Base-by-base conservation (phyloP, 192 early-diverging fungal species). In the Coemansia sp. region DNA sequence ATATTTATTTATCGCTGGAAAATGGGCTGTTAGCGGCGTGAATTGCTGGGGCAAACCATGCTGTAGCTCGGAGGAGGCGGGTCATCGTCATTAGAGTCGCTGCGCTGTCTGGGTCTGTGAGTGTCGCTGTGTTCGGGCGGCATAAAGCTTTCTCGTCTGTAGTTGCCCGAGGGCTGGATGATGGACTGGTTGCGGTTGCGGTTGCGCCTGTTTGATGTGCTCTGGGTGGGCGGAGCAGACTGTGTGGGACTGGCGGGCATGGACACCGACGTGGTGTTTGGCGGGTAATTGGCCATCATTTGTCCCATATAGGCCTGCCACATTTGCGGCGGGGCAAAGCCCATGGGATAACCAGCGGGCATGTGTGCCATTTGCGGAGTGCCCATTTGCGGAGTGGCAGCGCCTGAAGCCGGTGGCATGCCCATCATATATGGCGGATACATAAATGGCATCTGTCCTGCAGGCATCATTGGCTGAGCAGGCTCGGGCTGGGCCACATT, bases 371-470 rank as follows among this genome's bases (percentile, higher is more conserved):
- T 55, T 8, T 55, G 53, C 0, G 19, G 53, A 2, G 53, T 25
- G 11, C 27, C 25, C 24, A 55, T 29, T 2, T 55, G 53, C 3
- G 53, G 29, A 10, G 25, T 29, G 7, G 5, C 29, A 6, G 27
- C 27, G 27, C 29, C 53, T 6, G 52, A 54, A n/a, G 10, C 15
- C 1, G 23, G 29, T 5, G 53, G 27, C 53, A 55, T 55, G 8
- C 29, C 29, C 53, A 53, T 53, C 51, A 53, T 53, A 23, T 55
- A 25, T 8, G 23, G 53, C 11, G 53, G 53, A 9, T 17, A 55
- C 14, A 55, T 29, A 8, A 17, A 55, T 7, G 53, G 53, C 53
- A 55, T 55, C 5, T 55, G 53, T 15, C 27, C 22, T 15, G 41
- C 41, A 15, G 41, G 14, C 41, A 45, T 45, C 14, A n/a, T 45